Conservation (phyloP, 306 rosid genomes). For the Lathyrus sativus region DNA sequence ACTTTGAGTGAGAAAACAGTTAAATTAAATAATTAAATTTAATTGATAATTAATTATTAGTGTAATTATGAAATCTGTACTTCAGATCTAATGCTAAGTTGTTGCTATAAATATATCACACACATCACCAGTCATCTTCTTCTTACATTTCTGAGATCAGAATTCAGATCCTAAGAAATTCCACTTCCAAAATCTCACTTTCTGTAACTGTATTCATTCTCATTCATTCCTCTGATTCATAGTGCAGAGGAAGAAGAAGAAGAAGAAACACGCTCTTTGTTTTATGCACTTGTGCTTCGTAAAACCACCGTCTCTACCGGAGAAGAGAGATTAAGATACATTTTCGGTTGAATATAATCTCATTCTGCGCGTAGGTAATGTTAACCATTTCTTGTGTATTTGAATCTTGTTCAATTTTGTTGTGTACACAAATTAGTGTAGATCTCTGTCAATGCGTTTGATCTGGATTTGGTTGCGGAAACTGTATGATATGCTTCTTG, state of each 20-base stretch:
- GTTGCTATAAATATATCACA: slow-evolving; percentile 37
- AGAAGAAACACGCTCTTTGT: background rate
- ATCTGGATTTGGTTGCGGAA: slow-evolving; percentile 21
- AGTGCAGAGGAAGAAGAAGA: slow-evolving; percentile 19
- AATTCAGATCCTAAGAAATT: slow-evolving; percentile 43
- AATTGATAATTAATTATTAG: background rate
- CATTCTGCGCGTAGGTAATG: slow-evolving; percentile 29
- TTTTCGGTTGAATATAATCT: slow-evolving; percentile 7
- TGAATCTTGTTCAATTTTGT: slow-evolving; percentile 6
- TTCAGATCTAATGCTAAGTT: slow-evolving; percentile 33
- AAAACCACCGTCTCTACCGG: background rate
- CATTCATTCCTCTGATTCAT: slow-evolving; percentile 12
- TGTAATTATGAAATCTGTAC: background rate
- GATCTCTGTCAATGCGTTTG: slow-evolving; percentile 43
- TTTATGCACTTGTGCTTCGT: slow-evolving; percentile 5
- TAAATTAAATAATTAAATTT: background rate
- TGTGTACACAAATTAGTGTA: background rate
- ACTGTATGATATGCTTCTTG: background rate
- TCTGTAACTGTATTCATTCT: background rate
- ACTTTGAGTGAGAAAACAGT: slow-evolving; percentile 30
- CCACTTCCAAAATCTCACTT: slow-evolving; percentile 20
- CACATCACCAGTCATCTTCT: background rate
- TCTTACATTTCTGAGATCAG: background rate
- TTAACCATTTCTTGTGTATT: background rate
- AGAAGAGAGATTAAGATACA: background rate